Conservation (phyloP, 1,284 basidiomycete species). For the Austropuccinia psidii region DNA sequence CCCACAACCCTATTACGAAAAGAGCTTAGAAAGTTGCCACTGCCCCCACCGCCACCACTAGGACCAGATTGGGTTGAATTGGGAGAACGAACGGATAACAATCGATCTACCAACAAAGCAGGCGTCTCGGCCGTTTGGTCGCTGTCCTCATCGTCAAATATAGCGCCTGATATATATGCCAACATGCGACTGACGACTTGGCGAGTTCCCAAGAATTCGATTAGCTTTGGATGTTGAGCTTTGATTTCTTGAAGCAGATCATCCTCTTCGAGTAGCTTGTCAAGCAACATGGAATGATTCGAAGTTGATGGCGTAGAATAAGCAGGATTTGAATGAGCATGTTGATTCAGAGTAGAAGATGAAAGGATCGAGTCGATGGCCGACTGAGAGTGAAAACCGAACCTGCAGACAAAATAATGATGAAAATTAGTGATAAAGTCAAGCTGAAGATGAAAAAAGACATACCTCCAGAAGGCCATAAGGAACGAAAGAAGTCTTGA, state of each 20-base stretch:
- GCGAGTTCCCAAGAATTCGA: conserved; percentile 71
- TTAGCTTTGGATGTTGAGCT: conserved; percentile 77
- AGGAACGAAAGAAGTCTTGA: not conserved
- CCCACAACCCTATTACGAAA: conserved; percentile 40
- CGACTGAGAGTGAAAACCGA: conserved; percentile 34
- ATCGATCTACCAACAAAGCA: conserved; percentile 4
- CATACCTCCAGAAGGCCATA: conserved; percentile 37
- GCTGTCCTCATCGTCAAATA: conserved; percentile 62
- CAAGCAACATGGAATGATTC: conserved; percentile 51
- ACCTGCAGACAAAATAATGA: not conserved
- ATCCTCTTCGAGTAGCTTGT: conserved; percentile 87
- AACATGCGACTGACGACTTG: conserved; percentile 71
- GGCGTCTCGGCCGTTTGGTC: conserved; percentile 45
- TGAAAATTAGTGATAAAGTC: not conserved
- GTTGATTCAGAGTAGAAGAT: conserved; percentile 25
- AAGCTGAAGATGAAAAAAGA: not conserved
- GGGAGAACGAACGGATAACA: conserved; percentile 40
- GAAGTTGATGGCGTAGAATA: conserved; percentile 12
- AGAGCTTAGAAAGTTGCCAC: conserved; percentile 39
- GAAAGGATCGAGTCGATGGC: conserved; percentile 36
- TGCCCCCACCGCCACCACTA: conserved; percentile 24
- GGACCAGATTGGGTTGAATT: conserved; percentile 49
- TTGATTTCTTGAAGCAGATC: conserved; percentile 94
- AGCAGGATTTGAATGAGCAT: conserved; percentile 9
- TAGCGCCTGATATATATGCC: conserved; percentile 74